Conservation (phyloP, 2,329 filamentous ascomycete species). For the Calonectria pteridis region DNA sequence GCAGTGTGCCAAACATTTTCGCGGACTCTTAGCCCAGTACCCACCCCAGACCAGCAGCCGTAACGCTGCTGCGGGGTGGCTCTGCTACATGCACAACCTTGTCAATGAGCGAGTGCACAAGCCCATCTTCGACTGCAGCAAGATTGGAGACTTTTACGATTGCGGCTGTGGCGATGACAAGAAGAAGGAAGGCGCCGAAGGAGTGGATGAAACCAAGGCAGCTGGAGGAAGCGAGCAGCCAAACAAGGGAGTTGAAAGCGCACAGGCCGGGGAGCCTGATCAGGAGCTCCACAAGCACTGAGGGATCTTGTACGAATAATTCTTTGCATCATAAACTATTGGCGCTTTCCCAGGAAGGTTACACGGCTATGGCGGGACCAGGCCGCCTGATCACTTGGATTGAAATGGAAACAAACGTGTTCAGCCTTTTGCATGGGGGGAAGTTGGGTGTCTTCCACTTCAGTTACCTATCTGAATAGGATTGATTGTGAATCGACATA, state of each 20-base stretch:
- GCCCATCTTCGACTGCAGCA: constrained; percentile 72
- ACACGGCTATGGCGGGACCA: constrained; percentile 41
- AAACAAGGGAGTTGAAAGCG: constrained; percentile 42
- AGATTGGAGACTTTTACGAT: constrained; percentile 79
- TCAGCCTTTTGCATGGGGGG: neutral
- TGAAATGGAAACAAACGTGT: constrained; percentile 20
- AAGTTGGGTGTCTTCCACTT: neutral
- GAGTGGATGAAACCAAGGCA: neutral
- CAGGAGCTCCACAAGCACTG: constrained; percentile 38
- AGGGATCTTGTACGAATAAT: constrained; percentile 21
- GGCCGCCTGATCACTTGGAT: constrained; percentile 13
- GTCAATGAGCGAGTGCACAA: constrained; percentile 76
- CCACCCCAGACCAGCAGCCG: constrained; percentile 75
- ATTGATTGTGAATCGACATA: neutral
- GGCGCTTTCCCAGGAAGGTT: constrained; percentile 17
- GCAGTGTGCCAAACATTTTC: constrained; percentile 77
- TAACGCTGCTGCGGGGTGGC: constrained; percentile 75
- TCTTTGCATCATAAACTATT: constrained; percentile 11
- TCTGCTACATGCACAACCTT: constrained; percentile 76
- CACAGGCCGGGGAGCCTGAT: constrained; percentile 31
- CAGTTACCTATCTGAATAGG: neutral
- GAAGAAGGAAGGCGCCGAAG: constrained; percentile 42
- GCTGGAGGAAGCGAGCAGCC: constrained; percentile 27
- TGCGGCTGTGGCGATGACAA: constrained; percentile 77
- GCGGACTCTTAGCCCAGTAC: constrained; percentile 69